Conservation (phyloP, 371 early-diverging fungal species). For the Lichtheimia hyalospora region DNA sequence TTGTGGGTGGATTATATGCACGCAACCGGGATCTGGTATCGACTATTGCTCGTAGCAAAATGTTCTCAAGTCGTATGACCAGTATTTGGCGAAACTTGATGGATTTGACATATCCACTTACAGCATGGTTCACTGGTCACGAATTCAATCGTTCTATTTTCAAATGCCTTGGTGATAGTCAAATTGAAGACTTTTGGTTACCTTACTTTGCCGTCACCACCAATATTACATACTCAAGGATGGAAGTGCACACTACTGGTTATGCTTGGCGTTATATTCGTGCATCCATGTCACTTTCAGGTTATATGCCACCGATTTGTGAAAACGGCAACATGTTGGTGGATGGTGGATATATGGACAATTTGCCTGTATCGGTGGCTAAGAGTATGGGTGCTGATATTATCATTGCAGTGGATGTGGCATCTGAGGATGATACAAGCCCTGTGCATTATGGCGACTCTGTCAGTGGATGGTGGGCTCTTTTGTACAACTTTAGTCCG, state of each 20-base stretch:
- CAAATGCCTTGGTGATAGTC: constrained; percentile 90
- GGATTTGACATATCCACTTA: constrained; percentile 97
- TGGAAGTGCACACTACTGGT: constrained; percentile 93
- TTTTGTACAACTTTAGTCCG: constrained; percentile 85
- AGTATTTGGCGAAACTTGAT: constrained; percentile 88
- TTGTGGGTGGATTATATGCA: constrained; percentile 97
- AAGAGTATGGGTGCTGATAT: constrained; percentile 88
- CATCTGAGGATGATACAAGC: constrained; percentile 87
- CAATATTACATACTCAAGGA: constrained; percentile 93
- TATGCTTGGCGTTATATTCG: constrained; percentile 97
- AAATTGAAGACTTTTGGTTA: constrained; percentile 98
- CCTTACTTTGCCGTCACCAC: constrained; percentile 97
- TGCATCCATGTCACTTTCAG: constrained; percentile 98
- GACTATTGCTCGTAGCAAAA: constrained; percentile 84
- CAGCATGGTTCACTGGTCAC: constrained; percentile 90
- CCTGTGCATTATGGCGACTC: constrained; percentile 94
- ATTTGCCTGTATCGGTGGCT: constrained; percentile 97
- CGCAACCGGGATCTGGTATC: constrained; percentile 85
- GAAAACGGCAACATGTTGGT: constrained; percentile 96
- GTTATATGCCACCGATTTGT: constrained; percentile 93
- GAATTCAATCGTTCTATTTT: constrained; percentile 95
- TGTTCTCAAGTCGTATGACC: constrained; percentile 81
- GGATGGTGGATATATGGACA: constrained; percentile 99
- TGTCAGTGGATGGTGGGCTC: constrained; percentile 92
- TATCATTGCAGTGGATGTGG: constrained; percentile 97